Conservation (phyloP, 176 grass and related monocot genomes). For the barley (Hordeum vulgare) region DNA sequence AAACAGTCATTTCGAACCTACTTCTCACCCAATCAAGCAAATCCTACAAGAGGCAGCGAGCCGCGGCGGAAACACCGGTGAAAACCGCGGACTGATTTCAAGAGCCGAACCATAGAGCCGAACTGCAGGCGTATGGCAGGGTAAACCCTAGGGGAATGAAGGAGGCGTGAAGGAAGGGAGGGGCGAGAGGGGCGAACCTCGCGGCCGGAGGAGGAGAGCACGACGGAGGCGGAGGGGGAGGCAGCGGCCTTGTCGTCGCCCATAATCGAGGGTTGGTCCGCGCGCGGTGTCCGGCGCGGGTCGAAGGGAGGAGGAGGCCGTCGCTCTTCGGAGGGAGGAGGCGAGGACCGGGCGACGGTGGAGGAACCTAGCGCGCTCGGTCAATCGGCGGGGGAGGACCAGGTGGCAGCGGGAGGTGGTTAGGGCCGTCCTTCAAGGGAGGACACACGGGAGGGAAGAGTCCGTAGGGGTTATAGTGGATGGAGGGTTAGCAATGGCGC, state of each 20-base stretch:
- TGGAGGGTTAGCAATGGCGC: too few relatives aligned
- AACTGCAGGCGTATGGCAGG: neutral
- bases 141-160: conserved; percentile 16
- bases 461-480: too few relatives aligned
- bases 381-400: too few relatives aligned
- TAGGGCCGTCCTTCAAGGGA: too few relatives aligned
- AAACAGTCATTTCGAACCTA: neutral
- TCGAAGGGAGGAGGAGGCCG: too few relatives aligned
- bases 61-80: neutral
- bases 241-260: conserved; percentile 61
- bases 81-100: neutral
- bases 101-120: neutral
- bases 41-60: neutral
- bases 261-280: conserved; percentile 42
- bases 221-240: conserved; percentile 33
- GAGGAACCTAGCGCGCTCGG: too few relatives aligned
- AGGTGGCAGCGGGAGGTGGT: too few relatives aligned
- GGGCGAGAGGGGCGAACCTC: too few relatives aligned
- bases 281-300: too few relatives aligned
- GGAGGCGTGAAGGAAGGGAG: neutral
- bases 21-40: neutral
- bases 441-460: neutral
- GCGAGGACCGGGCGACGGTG: too few relatives aligned
- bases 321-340: too few relatives aligned
- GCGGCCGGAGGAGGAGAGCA: conserved; percentile 59